Evolutionary conservation across 768 basidiomycete genomes (phyloP), one percentile per base, ranked within the genome.

Genomic region (Termitomyces sp.): DNA sequence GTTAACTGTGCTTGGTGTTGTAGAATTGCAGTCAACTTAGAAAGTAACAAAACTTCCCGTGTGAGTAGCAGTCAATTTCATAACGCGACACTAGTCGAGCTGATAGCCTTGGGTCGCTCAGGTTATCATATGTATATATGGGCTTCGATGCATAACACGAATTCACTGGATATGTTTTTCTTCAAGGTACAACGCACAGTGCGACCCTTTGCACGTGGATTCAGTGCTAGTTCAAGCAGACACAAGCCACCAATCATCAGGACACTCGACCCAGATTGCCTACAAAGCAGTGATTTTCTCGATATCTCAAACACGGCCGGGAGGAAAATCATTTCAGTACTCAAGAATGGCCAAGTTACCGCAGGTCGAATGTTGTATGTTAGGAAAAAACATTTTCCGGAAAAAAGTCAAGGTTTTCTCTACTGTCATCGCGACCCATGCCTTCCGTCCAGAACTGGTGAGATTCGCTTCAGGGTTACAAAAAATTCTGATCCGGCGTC

Each of bases 391-490:
- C 47, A 12, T n/a, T 56, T 56, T 17, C 54, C 54, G 1, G 8
- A 32, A 10, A 32, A 47, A 14, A 29, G 57, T n/a, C 62, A 34
- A 6, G 68, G 69, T 12, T 70, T 69, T 38, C 45, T 70, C 12
- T 70, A 70, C 56, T 67, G 60, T 36, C 57, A 67, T 45, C 31
- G 20, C 15, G 63, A 65, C 9, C 14, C 9, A 1, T 40, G n/a
- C n/a, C 25, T 54, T 14, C 51, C 62, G 4, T 36, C 20, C 3
- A 57, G 60, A 2, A 61, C 66, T 8, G 63, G 61, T 5, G 59
- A 64, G 17, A 25, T 70, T 5, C 66, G 69, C 20, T 67, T 70
- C 38, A 67, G 69, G 14, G 34, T 67, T 12, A 67, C 68, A 12
- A 40, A 55, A 14, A 29, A 46, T 29, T 34, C 34, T 43, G 55